Conservation (phyloP, 163 green algal genomes). For the Trebouxiophyceae sp. region DNA sequence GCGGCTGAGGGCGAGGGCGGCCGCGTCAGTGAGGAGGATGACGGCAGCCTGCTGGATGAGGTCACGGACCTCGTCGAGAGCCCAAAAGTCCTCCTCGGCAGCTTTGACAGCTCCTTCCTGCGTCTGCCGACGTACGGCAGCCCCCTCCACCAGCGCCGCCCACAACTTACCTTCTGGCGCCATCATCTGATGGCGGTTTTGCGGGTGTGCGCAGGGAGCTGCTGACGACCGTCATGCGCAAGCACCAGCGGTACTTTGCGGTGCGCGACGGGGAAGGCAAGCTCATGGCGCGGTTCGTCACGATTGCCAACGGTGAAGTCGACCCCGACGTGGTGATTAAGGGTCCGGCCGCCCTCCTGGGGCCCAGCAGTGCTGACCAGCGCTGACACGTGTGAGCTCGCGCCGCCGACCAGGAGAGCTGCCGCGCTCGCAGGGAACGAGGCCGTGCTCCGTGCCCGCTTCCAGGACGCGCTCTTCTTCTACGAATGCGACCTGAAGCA, state of each 20-base stretch:
- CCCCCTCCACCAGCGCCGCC: too few relatives aligned
- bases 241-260: conserved; percentile 99
- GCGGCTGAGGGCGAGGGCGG: conserved; percentile 51
- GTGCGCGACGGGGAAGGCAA: conserved; percentile 50
- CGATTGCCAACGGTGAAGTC: conserved; percentile 95
- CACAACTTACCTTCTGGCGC: background rate
- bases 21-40: conserved; percentile 27
- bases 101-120: conserved; percentile 82
- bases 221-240: conserved; percentile 96
- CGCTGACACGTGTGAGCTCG: too few relatives aligned
- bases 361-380: too few relatives aligned
- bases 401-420: too few relatives aligned
- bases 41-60: conserved; percentile 49
- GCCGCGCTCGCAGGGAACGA: conserved; percentile 73
- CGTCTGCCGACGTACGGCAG: conserved; percentile 62
- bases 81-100: conserved; percentile 72
- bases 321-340: too few relatives aligned
- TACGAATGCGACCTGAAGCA: conserved; percentile 79
- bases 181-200: too few relatives aligned
- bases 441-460: conserved; percentile 83
- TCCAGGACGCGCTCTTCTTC: conserved; percentile 97
- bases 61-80: conserved; percentile 90
- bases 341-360: too few relatives aligned
- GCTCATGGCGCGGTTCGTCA: conserved; percentile 90
- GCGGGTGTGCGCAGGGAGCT: conserved; percentile 71